Evolutionary conservation across 164 flowering plant genomes (phyloP), one percentile per base, ranked within the genome.

Genomic region (Magnolia sinica): DNA sequence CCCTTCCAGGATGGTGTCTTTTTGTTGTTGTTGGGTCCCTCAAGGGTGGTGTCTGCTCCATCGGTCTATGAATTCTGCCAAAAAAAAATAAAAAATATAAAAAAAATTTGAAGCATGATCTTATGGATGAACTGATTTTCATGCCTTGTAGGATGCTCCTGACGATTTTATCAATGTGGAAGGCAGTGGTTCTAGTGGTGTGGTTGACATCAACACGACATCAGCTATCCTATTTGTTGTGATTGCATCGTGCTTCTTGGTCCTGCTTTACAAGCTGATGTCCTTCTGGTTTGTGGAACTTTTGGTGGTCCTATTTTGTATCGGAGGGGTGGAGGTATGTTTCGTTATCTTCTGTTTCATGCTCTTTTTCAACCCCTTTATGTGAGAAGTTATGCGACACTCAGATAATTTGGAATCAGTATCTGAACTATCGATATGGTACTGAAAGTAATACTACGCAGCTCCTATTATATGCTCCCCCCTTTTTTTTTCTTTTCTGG

Each of bases 311-410:
- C 90, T 96, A 29, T 96, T 94, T 84, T 91, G 97, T 91, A 91
- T 96, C 19, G 99, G 99, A 76, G 99, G 99, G 61, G 88, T 88
- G 27, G 99, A 96, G 99, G 98, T 96, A 84, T 16, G 89, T 72
- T 23, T 27, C 16, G 23, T n/a, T 7, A 31, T 29, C 37, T 59
- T 72, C 31, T 24, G 18, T 64, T 64, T 74, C 14, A 13, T 29
- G 8, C 24, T 52, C 22, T 51, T 23, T 51, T 52, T 27, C 20
- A 59, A 31, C 51, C 18, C 51, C 8, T 70, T 37, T 37, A 37
- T 37, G 45, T 3, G 45, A 37, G 45, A 37, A 37, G 45, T 37
- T 37, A 37, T 37, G 45, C 0, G 7, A 37, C 45, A 37, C 45
- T 37, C 45, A 37, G 45, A 37, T 37, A 37, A 37, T 37, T 37